Base-by-base conservation (phyloP, 306 rosid species). In the Sicyos edulis region DNA sequence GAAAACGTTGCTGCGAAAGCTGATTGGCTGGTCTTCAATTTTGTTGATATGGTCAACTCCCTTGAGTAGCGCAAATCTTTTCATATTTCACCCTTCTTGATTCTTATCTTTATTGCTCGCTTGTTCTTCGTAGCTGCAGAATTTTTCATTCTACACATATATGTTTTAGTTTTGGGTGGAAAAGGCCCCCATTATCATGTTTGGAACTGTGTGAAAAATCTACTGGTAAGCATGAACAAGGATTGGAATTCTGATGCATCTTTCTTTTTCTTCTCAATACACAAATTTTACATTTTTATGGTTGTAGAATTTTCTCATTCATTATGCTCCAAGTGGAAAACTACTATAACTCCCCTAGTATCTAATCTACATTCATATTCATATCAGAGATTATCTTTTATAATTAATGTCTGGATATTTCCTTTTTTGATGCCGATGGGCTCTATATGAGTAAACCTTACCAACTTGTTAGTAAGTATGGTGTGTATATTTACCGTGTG, bases 1-100 rank as follows among this genome's bases (percentile, higher is more conserved):
- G 87, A 85, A 56, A 84, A 90, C 60, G 97, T 93, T 47, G 97
- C 97, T 5, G 84, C 79, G 19, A 87, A 91, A 76, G 96, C 99
- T 47, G 95, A 91, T 80, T 93, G 99, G 99, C 83, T 91, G 50
- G 95, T 91, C 55, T 78, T 83, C 66, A 55, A 74, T 75, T 82
- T 93, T 53, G 37, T 73, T 55, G 92, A 86, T 79, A 83, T 91
- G 57, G 85, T 85, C 45, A 86, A 79, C 58, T 82, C 85, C 56
- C 63, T 85, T 76, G 82, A 61, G 32, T 83, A 72, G 68, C 26
- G 8, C 50, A 10, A n/a, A 4, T 42, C 19, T 40, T 42, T 65
- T 65, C 45, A 65, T 13, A 14, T 65, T 65, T 0, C 52, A 4
- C 10, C 10, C 10, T 11, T 19, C 49, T 64, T 64, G 52, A 64